phyloP scores from a whole-genome alignment of 805 yeast genomes.

The Kluyveromyces nonfermentans region DNA sequence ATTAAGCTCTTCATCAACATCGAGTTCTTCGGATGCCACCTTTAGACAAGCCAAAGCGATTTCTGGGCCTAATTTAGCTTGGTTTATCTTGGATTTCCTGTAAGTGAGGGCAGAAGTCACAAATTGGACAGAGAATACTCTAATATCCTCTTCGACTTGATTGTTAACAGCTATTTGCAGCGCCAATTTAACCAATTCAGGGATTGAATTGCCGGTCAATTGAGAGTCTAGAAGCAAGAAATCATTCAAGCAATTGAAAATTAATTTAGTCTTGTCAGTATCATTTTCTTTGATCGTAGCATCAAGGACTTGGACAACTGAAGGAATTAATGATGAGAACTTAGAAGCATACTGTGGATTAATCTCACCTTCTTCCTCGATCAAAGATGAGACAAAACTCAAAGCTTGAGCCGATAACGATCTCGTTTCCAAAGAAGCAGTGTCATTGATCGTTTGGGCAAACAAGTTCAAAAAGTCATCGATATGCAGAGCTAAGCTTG shows the following conservation, averaged over 20 bases:
- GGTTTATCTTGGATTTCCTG: conserved; percentile 70
- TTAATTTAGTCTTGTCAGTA: conserved; percentile 55
- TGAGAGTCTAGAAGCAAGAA: conserved; percentile 68
- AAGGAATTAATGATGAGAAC: conserved; percentile 63
- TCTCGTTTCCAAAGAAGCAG: conserved; percentile 61
- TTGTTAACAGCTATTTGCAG: conserved; percentile 63
- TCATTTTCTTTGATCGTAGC: conserved; percentile 66
- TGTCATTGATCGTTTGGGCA: conserved; percentile 54
- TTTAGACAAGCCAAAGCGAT: conserved; percentile 64
- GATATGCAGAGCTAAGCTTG: conserved; percentile 48
- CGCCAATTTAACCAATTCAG: conserved; percentile 62
- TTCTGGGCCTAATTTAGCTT: conserved; percentile 76
- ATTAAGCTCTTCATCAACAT: conserved; percentile 62
- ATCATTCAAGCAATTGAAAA: conserved; percentile 80
- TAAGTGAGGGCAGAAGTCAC: conserved; percentile 68
- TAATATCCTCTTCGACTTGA: conserved; percentile 65
- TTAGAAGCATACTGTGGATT: conserved; percentile 39
- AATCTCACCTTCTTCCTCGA: conserved; percentile 49
- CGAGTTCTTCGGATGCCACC: conserved; percentile 76
- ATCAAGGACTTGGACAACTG: conserved; percentile 72
- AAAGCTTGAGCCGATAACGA: conserved; percentile 76
- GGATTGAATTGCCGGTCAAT: conserved; percentile 66
- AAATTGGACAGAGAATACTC: conserved; percentile 77
- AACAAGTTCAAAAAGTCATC: conserved; percentile 66
- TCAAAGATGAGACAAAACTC: conserved; percentile 51